Percentiles rank a stretch among this genome's conserved stretches.
Evolutionary conservation across 441 rosid genomes (phyloP).

Genomic region (Jatropha multifida): DNA sequence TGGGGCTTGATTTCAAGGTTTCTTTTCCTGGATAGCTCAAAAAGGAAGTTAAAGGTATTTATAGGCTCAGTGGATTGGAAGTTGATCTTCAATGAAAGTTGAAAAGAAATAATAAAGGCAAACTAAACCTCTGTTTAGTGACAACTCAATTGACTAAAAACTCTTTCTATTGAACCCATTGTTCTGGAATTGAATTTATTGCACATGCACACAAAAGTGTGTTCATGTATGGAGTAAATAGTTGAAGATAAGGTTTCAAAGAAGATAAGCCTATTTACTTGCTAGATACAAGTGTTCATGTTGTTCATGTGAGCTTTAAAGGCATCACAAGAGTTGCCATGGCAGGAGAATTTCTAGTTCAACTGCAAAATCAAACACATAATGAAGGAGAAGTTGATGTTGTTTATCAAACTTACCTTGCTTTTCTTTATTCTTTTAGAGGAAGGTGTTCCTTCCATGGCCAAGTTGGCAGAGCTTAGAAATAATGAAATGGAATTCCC

Average conservation of each 20-base stretch:
- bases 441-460: neutral
- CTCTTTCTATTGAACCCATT: neutral
- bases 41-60: neutral
- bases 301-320: constrained; percentile 17
- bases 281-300: constrained; percentile 11
- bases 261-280: neutral
- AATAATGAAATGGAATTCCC: neutral
- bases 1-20: constrained; percentile 24
- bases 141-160: neutral
- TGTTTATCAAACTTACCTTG: constrained; percentile 3
- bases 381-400: neutral
- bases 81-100: neutral
- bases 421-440: too few species aligned
- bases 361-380: neutral
- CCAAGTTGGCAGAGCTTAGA: constrained; percentile 5
- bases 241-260: neutral
- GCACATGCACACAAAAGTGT: neutral
- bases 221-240: constrained; percentile 14
- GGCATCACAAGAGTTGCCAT: constrained; percentile 1
- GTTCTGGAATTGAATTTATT: constrained; percentile 19
- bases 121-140: neutral
- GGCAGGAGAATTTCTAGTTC: neutral
- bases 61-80: neutral
- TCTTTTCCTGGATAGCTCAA: constrained; percentile 6
- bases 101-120: neutral